Conservation (phyloP, 306 rosid genomes). For the Calophaca sinica region DNA sequence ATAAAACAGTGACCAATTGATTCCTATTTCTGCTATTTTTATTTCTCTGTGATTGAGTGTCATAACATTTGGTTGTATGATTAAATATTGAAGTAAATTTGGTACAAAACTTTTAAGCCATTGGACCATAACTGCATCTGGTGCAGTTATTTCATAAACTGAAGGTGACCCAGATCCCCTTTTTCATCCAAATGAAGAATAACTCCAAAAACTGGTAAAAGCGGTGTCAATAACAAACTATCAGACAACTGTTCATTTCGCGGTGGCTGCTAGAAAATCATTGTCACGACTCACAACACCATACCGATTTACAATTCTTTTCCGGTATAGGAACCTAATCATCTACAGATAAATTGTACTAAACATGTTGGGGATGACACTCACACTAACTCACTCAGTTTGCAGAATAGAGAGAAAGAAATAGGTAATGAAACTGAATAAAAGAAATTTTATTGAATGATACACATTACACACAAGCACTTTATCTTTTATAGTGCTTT, state of each 20-base stretch:
- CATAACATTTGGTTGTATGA: slow-evolving; percentile 7
- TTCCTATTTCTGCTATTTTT: too few relatives aligned
- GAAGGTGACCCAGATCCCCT: not conserved
- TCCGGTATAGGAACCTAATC: slow-evolving; percentile 22
- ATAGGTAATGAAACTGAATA: too few relatives aligned
- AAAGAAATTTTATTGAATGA: too few relatives aligned
- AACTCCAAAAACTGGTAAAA: slow-evolving; percentile 36
- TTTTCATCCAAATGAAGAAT: slow-evolving; percentile 17
- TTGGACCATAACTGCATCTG: not conserved
- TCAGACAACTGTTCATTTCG: slow-evolving; percentile 7
- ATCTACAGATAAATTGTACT: slow-evolving; percentile 8
- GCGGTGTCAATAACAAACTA: not conserved
- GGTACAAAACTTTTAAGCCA: not conserved
- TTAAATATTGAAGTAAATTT: not conserved
- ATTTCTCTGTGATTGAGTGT: too few relatives aligned
- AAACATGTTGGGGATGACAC: not conserved
- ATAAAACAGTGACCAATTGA: too few relatives aligned
- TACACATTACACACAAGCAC: too few relatives aligned
- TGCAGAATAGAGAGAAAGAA: too few relatives aligned
- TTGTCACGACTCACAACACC: not conserved
- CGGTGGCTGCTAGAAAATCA: slow-evolving; percentile 3
- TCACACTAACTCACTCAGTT: too few relatives aligned
- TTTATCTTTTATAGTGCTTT: too few relatives aligned
- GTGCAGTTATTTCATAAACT: slow-evolving; percentile 6
- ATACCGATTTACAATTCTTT: slow-evolving; percentile 6